Evolutionary conservation across 1,284 basidiomycete genomes (phyloP), one percentile per base, ranked within the genome.

Genomic region (Microstroma glucosiphilum): DNA sequence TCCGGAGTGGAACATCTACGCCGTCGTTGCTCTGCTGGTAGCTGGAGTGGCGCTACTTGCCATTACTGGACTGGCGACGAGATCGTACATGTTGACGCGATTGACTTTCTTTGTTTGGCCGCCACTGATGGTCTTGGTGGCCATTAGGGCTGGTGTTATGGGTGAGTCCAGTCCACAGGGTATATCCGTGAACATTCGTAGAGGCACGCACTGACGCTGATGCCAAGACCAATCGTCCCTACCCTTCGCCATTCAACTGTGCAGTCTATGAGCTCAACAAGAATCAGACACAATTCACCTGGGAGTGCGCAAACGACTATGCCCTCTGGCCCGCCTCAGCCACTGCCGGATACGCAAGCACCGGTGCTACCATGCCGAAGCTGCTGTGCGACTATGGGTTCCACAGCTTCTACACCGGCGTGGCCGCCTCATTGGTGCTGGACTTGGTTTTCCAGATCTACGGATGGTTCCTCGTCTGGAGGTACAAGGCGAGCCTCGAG

Each of bases 301-400:
- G 88, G 88, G 87, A 88, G 80, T 73, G 88, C 78, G 83, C 84
- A 72, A 86, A 89, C 68, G 88, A 87, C 40, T 87, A 87, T 6
- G 84, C 86, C 70, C 81, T 86, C 8, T 89, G 86, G 86, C 82
- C 83, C n/a, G 80, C 79, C n/a, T 82, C 83, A 25, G 83, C 79
- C 42, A 80, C 80, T 23, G 78, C n/a, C 6, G 81, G 81, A 60
- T 82, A 83, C 72, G 76, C 77, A 54, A 82, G 78, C 58, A 79
- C 82, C 48, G 79, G 80, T 30, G 59, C 57, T 46, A 66, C 63
- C 41, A 74, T 89, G 71, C 87, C 88, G 25, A 81, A 80, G 61
- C 84, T 82, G 23, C 85, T 89, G 68, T 89, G 88, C 79, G 79
- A 82, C 46, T 76, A 84, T 56, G 87, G 88, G 51, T 88, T 86